Evolutionary conservation across 1,284 basidiomycete genomes (phyloP).

Genomic region (Caloboletus firmus): DNA sequence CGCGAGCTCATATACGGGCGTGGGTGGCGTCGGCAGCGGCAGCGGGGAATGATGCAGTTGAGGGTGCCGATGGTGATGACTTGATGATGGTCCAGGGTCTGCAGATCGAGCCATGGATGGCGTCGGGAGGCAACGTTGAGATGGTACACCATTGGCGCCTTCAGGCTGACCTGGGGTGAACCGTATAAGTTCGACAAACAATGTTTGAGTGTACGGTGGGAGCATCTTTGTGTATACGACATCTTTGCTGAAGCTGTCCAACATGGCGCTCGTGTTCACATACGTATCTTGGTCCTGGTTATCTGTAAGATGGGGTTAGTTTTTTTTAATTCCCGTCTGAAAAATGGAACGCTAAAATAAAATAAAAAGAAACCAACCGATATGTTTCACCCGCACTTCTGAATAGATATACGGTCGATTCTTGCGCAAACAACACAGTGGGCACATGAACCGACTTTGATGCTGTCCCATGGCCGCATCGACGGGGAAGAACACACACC

Average conservation of each 20-base stretch:
- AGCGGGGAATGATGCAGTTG: constrained; percentile 34
- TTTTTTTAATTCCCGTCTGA: not conserved
- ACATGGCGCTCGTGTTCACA: constrained; percentile 69
- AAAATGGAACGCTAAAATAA: not conserved
- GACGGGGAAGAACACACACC: constrained; percentile 71
- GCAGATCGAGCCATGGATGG: constrained; percentile 28
- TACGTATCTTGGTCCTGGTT: constrained; percentile 53
- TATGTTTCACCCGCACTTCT: constrained; percentile 68
- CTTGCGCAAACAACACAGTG: constrained; percentile 72
- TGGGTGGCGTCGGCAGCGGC: constrained; percentile 37
- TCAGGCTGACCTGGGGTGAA: constrained; percentile 56
- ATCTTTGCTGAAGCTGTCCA: constrained; percentile 70
- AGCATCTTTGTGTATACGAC: constrained; percentile 66
- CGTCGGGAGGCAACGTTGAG: constrained; percentile 25
- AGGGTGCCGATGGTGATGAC: constrained; percentile 26
- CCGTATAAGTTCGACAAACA: constrained; percentile 72
- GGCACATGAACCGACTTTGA: constrained; percentile 57
- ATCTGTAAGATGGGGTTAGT: constrained; percentile 35
- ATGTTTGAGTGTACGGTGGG: constrained; percentile 60
- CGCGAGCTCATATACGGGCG: constrained; percentile 36
- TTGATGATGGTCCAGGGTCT: constrained; percentile 33
- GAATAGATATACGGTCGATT: constrained; percentile 66
- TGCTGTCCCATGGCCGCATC: constrained; percentile 36
- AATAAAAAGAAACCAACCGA: constrained; percentile 45
- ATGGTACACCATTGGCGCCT: constrained; percentile 29